Conservation (phyloP, 2,329 filamentous ascomycete genomes). For the Pestalotiopsis sp. region DNA sequence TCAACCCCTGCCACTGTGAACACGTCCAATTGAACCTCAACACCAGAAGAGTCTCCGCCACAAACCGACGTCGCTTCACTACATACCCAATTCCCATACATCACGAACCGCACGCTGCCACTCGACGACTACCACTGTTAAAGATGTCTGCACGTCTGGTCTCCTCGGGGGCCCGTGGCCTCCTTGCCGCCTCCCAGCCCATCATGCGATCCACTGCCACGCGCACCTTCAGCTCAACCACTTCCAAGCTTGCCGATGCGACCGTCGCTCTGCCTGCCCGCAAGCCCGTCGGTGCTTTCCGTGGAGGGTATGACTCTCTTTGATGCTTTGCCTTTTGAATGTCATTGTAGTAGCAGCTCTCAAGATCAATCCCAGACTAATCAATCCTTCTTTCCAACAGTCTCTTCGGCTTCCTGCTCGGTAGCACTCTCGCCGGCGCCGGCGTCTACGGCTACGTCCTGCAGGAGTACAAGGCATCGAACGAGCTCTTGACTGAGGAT, state of each 20-base stretch:
- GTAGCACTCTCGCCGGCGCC: slow-evolving; percentile 76
- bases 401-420: slow-evolving; percentile 88
- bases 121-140: slow-evolving; percentile 15
- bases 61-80: background rate
- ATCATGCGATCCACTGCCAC: slow-evolving; percentile 25
- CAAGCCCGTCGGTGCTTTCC: slow-evolving; percentile 63
- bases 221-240: slow-evolving; percentile 55
- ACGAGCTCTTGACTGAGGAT: slow-evolving; percentile 91
- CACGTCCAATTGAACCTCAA: slow-evolving; percentile 13
- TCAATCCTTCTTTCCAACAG: slow-evolving; percentile 47
- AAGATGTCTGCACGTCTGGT: slow-evolving; percentile 53
- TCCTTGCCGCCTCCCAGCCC: slow-evolving; percentile 15
- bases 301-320: slow-evolving; percentile 52
- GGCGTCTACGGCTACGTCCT: slow-evolving; percentile 92
- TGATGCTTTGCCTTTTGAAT: background rate
- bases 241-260: slow-evolving; percentile 44
- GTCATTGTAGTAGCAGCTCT: background rate
- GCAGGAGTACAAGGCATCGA: slow-evolving; percentile 90
- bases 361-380: background rate
- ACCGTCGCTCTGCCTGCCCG: slow-evolving; percentile 54
- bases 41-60: background rate
- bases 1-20: slow-evolving; percentile 7
- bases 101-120: slow-evolving; percentile 8
- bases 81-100: background rate
- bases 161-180: slow-evolving; percentile 24